Conservation (phyloP, 2,329 filamentous ascomycete genomes). For the Bertia moriformis region DNA sequence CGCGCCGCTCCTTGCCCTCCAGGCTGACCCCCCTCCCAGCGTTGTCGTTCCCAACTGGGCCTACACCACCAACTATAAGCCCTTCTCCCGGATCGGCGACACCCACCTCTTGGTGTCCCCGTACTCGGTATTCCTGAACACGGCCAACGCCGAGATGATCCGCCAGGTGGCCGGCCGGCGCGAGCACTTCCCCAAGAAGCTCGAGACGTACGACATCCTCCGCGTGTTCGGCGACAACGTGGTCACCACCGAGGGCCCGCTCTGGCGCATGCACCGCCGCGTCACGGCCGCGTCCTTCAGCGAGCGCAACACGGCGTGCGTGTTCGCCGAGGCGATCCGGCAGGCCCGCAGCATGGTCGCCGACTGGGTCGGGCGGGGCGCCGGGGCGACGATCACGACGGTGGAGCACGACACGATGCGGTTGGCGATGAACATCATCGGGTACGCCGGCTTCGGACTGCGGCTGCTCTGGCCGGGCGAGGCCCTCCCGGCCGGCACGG, state of each 20-base stretch:
- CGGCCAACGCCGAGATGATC: constrained; percentile 50
- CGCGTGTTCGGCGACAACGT: constrained; percentile 60
- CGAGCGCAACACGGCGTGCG: constrained; percentile 58
- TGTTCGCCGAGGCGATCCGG: constrained; percentile 46
- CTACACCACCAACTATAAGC: constrained; percentile 36
- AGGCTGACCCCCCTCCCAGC: constrained; percentile 14
- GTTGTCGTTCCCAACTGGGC: constrained; percentile 44
- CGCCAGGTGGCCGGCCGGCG: constrained; percentile 50
- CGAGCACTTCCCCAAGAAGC: constrained; percentile 59
- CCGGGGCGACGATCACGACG: constrained; percentile 30
- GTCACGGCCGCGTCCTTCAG: constrained; percentile 60
- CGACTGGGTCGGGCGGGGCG: constrained; percentile 32
- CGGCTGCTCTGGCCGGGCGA: constrained; percentile 49
- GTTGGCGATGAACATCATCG: constrained; percentile 41
- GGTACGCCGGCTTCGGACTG: constrained; percentile 59
- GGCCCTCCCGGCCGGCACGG: constrained; percentile 20
- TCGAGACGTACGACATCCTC: constrained; percentile 40
- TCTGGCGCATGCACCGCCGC: constrained; percentile 63
- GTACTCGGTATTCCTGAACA: constrained; percentile 32
- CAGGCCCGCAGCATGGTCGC: constrained; percentile 49
- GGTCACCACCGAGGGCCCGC: constrained; percentile 50
- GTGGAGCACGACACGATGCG: constrained; percentile 53
- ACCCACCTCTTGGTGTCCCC: constrained; percentile 52
- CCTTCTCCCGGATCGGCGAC: constrained; percentile 46
- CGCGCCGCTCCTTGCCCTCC: not conserved